These are phyloP conservation scores for Leccinum imitatum DNA, from an alignment of 768 basidiomycete genomes.

Conservation along the genomic window DNA sequence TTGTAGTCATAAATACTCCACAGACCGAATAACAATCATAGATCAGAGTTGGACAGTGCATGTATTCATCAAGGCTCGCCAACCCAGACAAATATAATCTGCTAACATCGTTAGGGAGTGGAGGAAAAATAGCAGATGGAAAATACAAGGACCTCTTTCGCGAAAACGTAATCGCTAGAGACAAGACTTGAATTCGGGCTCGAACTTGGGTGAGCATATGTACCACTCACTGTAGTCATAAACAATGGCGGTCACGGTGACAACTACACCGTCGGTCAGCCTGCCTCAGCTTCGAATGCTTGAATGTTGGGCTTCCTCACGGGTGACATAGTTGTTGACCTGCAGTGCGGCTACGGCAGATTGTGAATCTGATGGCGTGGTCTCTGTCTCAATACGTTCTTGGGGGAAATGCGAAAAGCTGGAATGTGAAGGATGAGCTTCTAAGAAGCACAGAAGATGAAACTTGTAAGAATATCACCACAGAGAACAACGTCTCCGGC, in stretches of 20 bases:
- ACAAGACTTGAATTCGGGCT: neutral
- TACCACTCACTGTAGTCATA: slow-evolving; percentile 23
- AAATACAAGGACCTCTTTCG: slow-evolving; percentile 13
- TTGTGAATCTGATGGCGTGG: slow-evolving; percentile 16
- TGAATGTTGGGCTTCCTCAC: slow-evolving; percentile 1
- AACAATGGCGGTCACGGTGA: slow-evolving; percentile 4
- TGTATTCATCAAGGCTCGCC: neutral
- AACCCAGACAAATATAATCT: slow-evolving; percentile 23
- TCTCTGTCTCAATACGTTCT: neutral
- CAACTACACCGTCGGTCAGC: slow-evolving; percentile 12
- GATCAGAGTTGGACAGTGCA: neutral
- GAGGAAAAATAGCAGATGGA: neutral
- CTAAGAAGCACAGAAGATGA: neutral
- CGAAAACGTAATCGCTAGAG: slow-evolving; percentile 17
- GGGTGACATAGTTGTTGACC: slow-evolving; percentile 3
- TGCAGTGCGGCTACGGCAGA: slow-evolving; percentile 4
- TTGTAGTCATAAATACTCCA: neutral
- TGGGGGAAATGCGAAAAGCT: no score
- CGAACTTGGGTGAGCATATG: neutral
- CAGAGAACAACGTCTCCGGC: neutral
- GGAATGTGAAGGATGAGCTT: neutral
- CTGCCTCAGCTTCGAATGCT: neutral
- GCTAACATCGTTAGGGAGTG: neutral
- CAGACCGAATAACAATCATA: neutral
- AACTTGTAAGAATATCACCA: neutral